Evolutionary conservation across 2,329 filamentous ascomycete species (phyloP).

Genomic region (Hypoxylon sp.): DNA sequence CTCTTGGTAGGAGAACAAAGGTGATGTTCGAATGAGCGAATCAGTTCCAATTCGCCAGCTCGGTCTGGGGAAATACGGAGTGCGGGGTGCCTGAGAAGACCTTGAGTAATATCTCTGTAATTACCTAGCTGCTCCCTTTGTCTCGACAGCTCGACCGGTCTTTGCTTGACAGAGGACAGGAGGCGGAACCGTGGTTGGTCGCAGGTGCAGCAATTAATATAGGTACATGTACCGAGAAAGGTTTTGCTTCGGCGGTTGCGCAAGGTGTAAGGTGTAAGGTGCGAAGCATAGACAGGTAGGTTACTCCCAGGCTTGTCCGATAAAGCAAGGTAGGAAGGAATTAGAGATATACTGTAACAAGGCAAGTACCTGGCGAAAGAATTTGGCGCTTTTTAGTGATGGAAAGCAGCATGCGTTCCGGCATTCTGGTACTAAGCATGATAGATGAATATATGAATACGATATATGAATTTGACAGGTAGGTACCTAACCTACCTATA

Average conservation of each 20-base stretch:
- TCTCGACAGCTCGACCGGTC: slow-evolving; percentile 6
- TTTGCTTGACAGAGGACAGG: slow-evolving; percentile 4
- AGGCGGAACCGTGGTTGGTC: slow-evolving; percentile 3
- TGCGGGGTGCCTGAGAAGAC: slow-evolving; percentile 25
- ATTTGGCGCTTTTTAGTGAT: too few relatives aligned
- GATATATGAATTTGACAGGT: too few relatives aligned
- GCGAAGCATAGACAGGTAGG: too few relatives aligned
- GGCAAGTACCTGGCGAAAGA: too few relatives aligned
- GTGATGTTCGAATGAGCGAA: slow-evolving; percentile 23
- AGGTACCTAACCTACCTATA: too few relatives aligned
- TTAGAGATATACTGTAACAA: too few relatives aligned
- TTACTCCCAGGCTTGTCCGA: too few relatives aligned
- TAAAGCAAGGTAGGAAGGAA: too few relatives aligned
- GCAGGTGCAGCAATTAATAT: slow-evolving; percentile 14
- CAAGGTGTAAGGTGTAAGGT: slow-evolving; percentile 24
- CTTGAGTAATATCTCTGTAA: slow-evolving; percentile 12
- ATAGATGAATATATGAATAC: too few relatives aligned
- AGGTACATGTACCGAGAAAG: too few relatives aligned
- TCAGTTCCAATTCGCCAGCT: slow-evolving; percentile 9
- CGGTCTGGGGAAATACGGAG: slow-evolving; percentile 17
- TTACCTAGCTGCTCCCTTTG: slow-evolving; percentile 19
- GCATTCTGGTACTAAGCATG: too few relatives aligned
- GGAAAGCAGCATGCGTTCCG: too few relatives aligned
- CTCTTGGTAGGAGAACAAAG: slow-evolving; percentile 18
- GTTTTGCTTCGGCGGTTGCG: slow-evolving; percentile 21